Base-by-base conservation (phyloP, 495 filamentous ascomycete genomes). In the Opeltia flavorubescens region DNA sequence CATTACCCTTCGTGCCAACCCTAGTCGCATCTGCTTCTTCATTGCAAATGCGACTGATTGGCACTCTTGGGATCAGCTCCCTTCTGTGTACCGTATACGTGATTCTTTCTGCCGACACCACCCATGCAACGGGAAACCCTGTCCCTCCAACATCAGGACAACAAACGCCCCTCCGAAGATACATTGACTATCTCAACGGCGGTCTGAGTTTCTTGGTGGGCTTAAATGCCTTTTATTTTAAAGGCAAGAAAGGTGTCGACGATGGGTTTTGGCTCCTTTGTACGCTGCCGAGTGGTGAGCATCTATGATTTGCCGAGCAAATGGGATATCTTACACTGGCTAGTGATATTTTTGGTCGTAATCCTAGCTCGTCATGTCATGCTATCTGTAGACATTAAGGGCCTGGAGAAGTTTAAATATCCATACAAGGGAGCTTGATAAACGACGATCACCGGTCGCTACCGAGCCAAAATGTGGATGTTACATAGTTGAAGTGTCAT, bases 11-110 rank as follows among this genome's bases (percentile, higher is more conserved):
- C 53, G 25, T 81, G 15, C 60, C 73, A 23, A 52, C 69, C 18
- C 53, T 84, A 8, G 50, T 76, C n/a, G n/a, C n/a, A 24, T 55
- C 58, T 5, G 50, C 58, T 48, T 46, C 17, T 23, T 53, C 28
- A 29, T 27, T 33, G 48, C 62, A 55, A 54, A 59, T 46, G 12
- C 49, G 54, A 11, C 49, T 74, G 18, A 59, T 79, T 38, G 61
- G 74, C 29, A 46, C 84, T 1, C 61, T 86, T 12, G 59, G 68
- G 29, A 65, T 84, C 1, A 61, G 74, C 15, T 84, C 79, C 3
- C 64, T 87, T 30, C 48, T 70, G 8, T 62, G 65, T 5, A 84
- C 80, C 0, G 72, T 74, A 0, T 84, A 67, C 48, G 64, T 69
- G 72, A 57, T 58, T 54, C 34, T 54, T 51, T 26, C 44, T 60